These are phyloP conservation scores for Monilinia vaccinii-corymbosi DNA, from an alignment of 2,329 filamentous ascomycete genomes.

Conservation along the genomic window DNA sequence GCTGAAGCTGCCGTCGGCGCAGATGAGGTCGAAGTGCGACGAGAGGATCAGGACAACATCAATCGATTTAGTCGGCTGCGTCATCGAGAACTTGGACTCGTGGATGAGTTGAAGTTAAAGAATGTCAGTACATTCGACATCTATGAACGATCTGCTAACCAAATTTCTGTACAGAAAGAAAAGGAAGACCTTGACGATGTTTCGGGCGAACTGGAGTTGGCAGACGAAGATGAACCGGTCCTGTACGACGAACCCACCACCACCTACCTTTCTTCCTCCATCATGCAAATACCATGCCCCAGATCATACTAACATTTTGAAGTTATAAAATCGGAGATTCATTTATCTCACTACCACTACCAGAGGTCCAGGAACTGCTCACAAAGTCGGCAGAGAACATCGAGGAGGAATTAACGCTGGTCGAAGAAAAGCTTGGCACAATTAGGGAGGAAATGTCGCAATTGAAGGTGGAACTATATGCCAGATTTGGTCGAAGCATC, in stretches of 20 bases:
- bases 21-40: constrained; percentile 86
- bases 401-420: constrained; percentile 62
- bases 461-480: constrained; percentile 88
- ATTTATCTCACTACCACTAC: constrained; percentile 78
- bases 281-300: neutral
- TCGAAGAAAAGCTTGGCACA: constrained; percentile 68
- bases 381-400: constrained; percentile 60
- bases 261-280: neutral
- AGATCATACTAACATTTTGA: constrained; percentile 14
- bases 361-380: constrained; percentile 82
- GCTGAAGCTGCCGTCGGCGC: constrained; percentile 67
- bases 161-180: constrained; percentile 62
- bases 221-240: constrained; percentile 88
- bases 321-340: constrained; percentile 97
- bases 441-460: constrained; percentile 81
- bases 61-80: constrained; percentile 95
- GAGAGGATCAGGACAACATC: constrained; percentile 98
- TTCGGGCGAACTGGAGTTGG: constrained; percentile 81
- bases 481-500: constrained; percentile 91
- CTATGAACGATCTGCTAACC: constrained; percentile 13
- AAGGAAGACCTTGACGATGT: constrained; percentile 97
- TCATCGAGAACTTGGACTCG: constrained; percentile 68
- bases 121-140: constrained; percentile 45
- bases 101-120: constrained; percentile 74
- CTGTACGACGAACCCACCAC: constrained; percentile 46